Conservation (phyloP, 1,284 basidiomycete genomes). For the Ganoderma lucidum region DNA sequence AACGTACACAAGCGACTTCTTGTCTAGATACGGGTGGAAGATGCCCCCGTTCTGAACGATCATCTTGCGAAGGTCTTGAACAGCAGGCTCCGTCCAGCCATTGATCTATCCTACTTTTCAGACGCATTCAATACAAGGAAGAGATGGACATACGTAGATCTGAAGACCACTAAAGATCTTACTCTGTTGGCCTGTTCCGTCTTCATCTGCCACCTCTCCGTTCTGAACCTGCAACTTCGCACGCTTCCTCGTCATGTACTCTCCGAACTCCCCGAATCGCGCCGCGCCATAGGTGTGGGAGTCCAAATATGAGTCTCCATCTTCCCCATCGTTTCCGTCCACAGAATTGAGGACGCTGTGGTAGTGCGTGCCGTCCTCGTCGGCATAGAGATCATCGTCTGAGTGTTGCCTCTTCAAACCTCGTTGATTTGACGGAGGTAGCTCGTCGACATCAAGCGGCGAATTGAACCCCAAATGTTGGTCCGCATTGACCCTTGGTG, state of each 20-base stretch:
- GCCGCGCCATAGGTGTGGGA: slow-evolving; percentile 78
- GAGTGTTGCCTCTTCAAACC: slow-evolving; percentile 33
- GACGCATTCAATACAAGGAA: neutral
- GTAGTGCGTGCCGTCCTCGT: slow-evolving; percentile 32
- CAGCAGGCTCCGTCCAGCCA: slow-evolving; percentile 89
- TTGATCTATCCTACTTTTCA: slow-evolving; percentile 70
- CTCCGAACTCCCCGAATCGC: slow-evolving; percentile 83
- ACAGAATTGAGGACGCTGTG: slow-evolving; percentile 33
- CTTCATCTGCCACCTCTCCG: slow-evolving; percentile 51
- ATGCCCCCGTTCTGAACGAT: slow-evolving; percentile 87
- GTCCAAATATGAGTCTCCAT: slow-evolving; percentile 34
- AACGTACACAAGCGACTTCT: slow-evolving; percentile 76
- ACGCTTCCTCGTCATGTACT: slow-evolving; percentile 91
- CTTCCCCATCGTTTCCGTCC: slow-evolving; percentile 22
- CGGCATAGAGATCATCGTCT: slow-evolving; percentile 31
- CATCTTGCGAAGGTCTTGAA: slow-evolving; percentile 84
- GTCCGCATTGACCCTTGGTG: slow-evolving; percentile 4
- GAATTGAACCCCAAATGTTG: neutral
- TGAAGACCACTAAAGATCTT: slow-evolving; percentile 76
- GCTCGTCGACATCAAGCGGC: slow-evolving; percentile 15
- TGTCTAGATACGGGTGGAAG: slow-evolving; percentile 87
- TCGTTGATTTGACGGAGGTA: slow-evolving; percentile 27
- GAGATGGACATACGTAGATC: slow-evolving; percentile 81
- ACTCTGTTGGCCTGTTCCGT: slow-evolving; percentile 40
- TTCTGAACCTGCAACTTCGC: slow-evolving; percentile 92